Conservation (phyloP, 495 filamentous ascomycete genomes). For the Aspergillus wentii region DNA sequence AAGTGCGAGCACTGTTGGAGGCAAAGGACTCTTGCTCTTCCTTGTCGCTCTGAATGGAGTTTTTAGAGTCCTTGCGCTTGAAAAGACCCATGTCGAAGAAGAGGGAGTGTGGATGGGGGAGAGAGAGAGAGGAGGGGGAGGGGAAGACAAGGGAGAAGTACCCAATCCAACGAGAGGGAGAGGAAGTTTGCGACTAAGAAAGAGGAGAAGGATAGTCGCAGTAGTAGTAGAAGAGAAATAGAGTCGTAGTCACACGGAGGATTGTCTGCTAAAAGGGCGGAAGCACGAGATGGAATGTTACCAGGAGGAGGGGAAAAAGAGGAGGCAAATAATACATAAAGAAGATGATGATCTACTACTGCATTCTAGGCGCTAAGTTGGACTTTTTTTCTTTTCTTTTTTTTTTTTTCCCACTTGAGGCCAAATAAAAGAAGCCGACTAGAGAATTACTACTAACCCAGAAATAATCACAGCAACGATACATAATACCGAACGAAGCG, state of each 20-base stretch:
- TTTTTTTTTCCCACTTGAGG: too few relatives aligned
- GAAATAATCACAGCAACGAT: too few relatives aligned
- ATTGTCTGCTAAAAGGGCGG: too few relatives aligned
- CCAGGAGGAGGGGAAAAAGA: too few relatives aligned
- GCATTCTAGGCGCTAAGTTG: too few relatives aligned
- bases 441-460: too few relatives aligned
- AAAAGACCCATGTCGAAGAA: conserved; percentile 55
- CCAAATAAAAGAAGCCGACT: too few relatives aligned
- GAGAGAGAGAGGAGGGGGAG: conserved; percentile 2
- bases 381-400: conserved; percentile 19
- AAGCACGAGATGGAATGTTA: too few relatives aligned
- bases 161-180: conserved; percentile 1
- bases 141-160: conserved; percentile 5
- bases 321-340: too few relatives aligned
- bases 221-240: conserved; percentile 4
- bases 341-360: too few relatives aligned
- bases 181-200: conserved; percentile 8
- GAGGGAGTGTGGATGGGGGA: conserved; percentile 1
- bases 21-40: conserved; percentile 42
- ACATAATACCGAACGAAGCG: too few relatives aligned
- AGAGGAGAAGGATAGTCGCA: conserved; percentile 3
- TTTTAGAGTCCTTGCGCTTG: conserved; percentile 55
- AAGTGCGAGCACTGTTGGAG: conserved; percentile 45
- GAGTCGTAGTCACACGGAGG: too few relatives aligned
- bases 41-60: conserved; percentile 43